phyloP scores from a whole-genome alignment of 495 filamentous ascomycete species.

The Acidiella bohemica region DNA sequence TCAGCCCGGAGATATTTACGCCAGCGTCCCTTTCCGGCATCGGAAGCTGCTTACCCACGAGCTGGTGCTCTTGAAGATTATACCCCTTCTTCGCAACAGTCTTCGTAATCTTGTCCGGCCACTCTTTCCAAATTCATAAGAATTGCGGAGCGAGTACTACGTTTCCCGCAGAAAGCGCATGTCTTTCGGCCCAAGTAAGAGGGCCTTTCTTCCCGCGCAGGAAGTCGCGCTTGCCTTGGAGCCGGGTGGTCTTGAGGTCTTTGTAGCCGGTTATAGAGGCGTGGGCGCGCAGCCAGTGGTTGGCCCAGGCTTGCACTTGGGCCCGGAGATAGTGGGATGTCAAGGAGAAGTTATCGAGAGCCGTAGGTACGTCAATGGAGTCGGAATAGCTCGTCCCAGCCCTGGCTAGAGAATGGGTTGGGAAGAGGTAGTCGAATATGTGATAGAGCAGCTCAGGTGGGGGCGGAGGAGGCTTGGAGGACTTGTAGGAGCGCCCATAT shows the following conservation, averaged over 20 bases:
- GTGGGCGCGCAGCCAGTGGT: constrained; percentile 5
- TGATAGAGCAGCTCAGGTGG: constrained; percentile 7
- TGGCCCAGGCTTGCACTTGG: constrained; percentile 5
- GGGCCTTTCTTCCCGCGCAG: constrained; percentile 5
- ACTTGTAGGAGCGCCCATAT: too few species aligned
- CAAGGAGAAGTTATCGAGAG: constrained; percentile 1
- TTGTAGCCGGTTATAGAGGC: constrained; percentile 7
- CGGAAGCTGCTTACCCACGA: constrained; percentile 2
- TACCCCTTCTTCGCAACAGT: constrained; percentile 7
- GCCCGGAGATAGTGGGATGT: constrained; percentile 2
- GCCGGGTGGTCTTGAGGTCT: not conserved
- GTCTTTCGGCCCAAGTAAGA: constrained; percentile 3
- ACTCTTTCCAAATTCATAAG: constrained; percentile 7
- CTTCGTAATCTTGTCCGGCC: constrained; percentile 17
- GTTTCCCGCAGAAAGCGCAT: constrained; percentile 17
- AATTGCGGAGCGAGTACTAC: constrained; percentile 3
- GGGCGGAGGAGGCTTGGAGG: too few species aligned
- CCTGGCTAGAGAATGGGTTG: constrained; percentile 6
- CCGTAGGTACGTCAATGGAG: not conserved
- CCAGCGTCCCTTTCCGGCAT: not conserved
- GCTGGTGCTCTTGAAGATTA: constrained; percentile 6
- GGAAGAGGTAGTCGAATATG: constrained; percentile 9
- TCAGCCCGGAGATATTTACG: not conserved
- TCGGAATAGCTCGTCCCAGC: not conserved
- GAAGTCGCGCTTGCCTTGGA: not conserved